Evolutionary conservation across 2,329 filamentous ascomycete species (phyloP).

Genomic region (Penicillium sp.): DNA sequence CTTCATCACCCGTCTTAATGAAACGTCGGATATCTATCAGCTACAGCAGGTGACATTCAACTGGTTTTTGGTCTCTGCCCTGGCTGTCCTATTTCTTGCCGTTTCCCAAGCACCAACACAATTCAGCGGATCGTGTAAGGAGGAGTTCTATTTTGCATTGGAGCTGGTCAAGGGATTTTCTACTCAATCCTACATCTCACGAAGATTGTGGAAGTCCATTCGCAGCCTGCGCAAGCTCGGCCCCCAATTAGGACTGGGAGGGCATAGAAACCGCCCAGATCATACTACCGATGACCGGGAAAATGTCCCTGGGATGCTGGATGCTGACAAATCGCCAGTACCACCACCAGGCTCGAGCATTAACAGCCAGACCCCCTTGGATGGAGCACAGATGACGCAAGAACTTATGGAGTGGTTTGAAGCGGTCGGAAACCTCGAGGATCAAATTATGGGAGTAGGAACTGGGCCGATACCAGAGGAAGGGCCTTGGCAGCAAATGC

Average conservation of each 20-base stretch:
- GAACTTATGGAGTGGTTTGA: constrained; percentile 64
- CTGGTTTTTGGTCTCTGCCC: constrained; percentile 63
- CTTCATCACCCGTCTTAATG: constrained; percentile 60
- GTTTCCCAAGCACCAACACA: constrained; percentile 62
- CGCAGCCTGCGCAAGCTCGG: constrained; percentile 61
- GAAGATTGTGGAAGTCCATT: constrained; percentile 63
- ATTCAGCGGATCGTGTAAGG: constrained; percentile 57
- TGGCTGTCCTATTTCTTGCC: constrained; percentile 63
- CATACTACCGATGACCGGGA: neutral
- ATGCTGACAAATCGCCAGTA: constrained; percentile 47
- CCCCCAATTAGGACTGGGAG: constrained; percentile 56
- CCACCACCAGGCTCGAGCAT: constrained; percentile 58
- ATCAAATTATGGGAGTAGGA: constrained; percentile 39
- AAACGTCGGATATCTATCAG: constrained; percentile 62
- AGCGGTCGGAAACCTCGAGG: constrained; percentile 56
- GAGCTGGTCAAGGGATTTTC: constrained; percentile 63
- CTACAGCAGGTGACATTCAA: constrained; percentile 65
- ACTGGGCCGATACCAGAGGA: constrained; percentile 21
- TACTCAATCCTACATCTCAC: constrained; percentile 60
- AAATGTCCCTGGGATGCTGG: neutral
- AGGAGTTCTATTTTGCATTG: constrained; percentile 66
- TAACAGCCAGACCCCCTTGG: constrained; percentile 40
- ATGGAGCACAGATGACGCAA: constrained; percentile 58
- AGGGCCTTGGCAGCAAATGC: constrained; percentile 27
- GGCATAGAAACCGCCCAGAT: constrained; percentile 25